Evolutionary conservation across 2,329 filamentous ascomycete species (phyloP).

Genomic region (Aspergillus sergii): DNA sequence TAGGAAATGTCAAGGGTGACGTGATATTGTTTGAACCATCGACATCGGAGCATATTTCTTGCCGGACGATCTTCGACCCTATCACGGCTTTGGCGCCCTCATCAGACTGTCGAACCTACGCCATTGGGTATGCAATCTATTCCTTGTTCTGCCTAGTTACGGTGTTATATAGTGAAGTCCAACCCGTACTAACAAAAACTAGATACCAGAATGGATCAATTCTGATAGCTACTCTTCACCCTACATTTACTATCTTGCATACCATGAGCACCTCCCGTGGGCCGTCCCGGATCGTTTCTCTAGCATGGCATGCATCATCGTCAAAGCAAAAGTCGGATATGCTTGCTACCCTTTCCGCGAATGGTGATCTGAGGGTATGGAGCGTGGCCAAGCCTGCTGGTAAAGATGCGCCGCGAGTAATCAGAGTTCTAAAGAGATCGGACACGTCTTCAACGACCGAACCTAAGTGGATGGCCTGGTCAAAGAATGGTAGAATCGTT

Average conservation of each 20-base stretch:
- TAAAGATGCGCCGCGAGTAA: slow-evolving; percentile 79
- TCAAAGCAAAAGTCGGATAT: slow-evolving; percentile 97
- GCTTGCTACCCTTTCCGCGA: slow-evolving; percentile 88
- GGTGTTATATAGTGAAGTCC: not conserved
- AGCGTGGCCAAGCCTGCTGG: slow-evolving; percentile 82
- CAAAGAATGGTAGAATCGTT: slow-evolving; percentile 93
- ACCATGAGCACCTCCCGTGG: slow-evolving; percentile 81
- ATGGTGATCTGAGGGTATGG: slow-evolving; percentile 94
- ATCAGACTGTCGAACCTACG: slow-evolving; percentile 89
- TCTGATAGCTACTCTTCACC: slow-evolving; percentile 83
- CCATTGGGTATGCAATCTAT: slow-evolving; percentile 72
- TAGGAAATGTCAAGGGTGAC: slow-evolving; percentile 89
- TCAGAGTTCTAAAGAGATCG: slow-evolving; percentile 79
- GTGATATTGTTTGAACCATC: slow-evolving; percentile 93
- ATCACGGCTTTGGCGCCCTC: slow-evolving; percentile 92
- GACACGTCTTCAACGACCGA: slow-evolving; percentile 69
- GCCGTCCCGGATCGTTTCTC: slow-evolving; percentile 81
- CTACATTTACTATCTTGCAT: slow-evolving; percentile 90
- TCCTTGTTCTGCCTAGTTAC: not conserved
- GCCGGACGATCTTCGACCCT: slow-evolving; percentile 89
- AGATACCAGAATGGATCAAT: slow-evolving; percentile 96
- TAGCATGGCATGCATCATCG: slow-evolving; percentile 96
- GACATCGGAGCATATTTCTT: slow-evolving; percentile 88
- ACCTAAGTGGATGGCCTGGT: slow-evolving; percentile 97
- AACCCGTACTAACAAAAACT: slow-evolving; percentile 6